Evolutionary conservation across 768 basidiomycete genomes (phyloP), one percentile per base, ranked within the genome.

Genomic region (Serendipita vermifera): DNA sequence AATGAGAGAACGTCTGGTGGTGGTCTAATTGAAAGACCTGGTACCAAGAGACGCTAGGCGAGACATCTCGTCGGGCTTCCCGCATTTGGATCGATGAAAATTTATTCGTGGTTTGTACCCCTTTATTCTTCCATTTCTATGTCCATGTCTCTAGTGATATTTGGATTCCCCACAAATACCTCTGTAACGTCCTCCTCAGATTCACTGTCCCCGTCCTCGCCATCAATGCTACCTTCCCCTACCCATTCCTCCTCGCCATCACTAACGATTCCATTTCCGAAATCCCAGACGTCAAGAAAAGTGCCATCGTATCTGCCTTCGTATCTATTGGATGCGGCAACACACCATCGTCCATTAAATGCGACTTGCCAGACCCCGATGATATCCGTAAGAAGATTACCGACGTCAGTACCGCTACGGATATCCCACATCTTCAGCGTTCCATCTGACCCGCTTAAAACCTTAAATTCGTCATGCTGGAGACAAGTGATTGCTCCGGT

Each of bases 401-500:
- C 77, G 11, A 90, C 82, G 33, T 88, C 82, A 0, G 77, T 76
- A 22, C 93, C 94, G 56, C 91, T 87, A 33, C 83, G 72, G 59
- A 94, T 77, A 66, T 97, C 87, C 94, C 94, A 99, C 83, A 97
- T 87, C 75, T 97, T 97, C 62, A 99, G 75, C 58, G 87, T 89
- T 14, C 94, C 94, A 62, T 98, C 94, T 13, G 85, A 88, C 11
- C 94, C 94, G 64, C 85, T 89, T 27, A 99, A 77, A 40, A 98
- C 89, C 66, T 96, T 96, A 74, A 88, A 90, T 66, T 98, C 93
- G 67, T 98, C 94, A 62, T 94, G 92, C 68, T 94, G 91, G 76
- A 98, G 97, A 71, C 94, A 99, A 15, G 94, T 98, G 62, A 99
- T 98, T n/a, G 94, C 92, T 20, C 93, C 93, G 4, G 85, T 85